These are phyloP conservation scores for Lichtheimia ramosa DNA, from an alignment of 371 early-diverging fungal species.

Conservation along the genomic window DNA sequence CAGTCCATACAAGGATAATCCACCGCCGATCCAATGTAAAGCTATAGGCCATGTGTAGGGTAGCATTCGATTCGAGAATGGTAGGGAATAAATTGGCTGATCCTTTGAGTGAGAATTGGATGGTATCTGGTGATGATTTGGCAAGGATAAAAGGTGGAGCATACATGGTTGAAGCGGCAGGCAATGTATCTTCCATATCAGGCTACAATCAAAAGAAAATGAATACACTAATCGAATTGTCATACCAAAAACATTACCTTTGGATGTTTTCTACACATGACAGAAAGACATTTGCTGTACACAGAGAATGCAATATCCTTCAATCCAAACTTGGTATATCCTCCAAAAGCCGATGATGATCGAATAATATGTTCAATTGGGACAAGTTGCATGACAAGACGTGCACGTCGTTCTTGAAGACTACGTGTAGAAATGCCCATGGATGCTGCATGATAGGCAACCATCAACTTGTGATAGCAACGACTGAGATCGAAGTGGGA, in stretches of 20 bases:
- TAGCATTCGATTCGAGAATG: conserved; percentile 31
- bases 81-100: conserved; percentile 25
- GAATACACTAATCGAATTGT: not conserved
- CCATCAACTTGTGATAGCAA: conserved; percentile 54
- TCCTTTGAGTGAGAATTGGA: conserved; percentile 43
- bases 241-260: conserved; percentile 12
- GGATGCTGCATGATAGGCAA: conserved; percentile 20
- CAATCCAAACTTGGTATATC: conserved; percentile 54
- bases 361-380: conserved; percentile 63
- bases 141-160: conserved; percentile 57
- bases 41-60: conserved; percentile 58
- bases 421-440: conserved; percentile 8
- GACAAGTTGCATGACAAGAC: conserved; percentile 54
- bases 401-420: conserved; percentile 31
- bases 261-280: conserved; percentile 31
- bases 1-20: conserved; percentile 61
- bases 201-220: conserved; percentile 2
- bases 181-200: conserved; percentile 16
- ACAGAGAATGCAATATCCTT: conserved; percentile 66
- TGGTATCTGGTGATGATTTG: conserved; percentile 36
- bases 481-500: conserved; percentile 55
- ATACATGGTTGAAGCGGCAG: conserved; percentile 34
- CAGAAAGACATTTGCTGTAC: conserved; percentile 53
- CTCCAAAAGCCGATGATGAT: conserved; percentile 50
- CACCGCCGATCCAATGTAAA: conserved; percentile 59